Base-by-base conservation (phyloP, 23 red algal species). In the Cyanidium caldarium region DNA sequence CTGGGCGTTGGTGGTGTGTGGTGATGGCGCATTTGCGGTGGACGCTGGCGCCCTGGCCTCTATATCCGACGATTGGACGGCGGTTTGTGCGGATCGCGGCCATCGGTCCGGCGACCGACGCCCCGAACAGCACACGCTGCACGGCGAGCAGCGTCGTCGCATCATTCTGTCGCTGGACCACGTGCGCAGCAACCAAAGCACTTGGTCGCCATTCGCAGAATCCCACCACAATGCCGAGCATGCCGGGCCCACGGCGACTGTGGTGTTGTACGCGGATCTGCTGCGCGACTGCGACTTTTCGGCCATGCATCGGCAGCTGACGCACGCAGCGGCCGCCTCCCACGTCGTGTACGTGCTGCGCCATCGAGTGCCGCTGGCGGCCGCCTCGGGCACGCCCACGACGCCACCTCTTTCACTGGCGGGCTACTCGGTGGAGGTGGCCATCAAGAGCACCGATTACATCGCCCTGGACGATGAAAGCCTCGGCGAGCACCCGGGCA, bases 381-480 rank as follows among this genome's bases (percentile, higher is more conserved):
- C 51, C 10, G 13, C 7, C 13, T 21, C 21, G 19, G 19, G 7
- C 13, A 12, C 10, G 5, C n/a, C 19, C 13, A 28, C 51, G 23
- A 61, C 51, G 51, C 16, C 7, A 13, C 15, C 31, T n/a, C 38
- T 75, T 34, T 56, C 46, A 19, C 66, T 94, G 37, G 75, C 80
- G 46, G 69, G 73, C 58, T 94, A 86, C 45, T 40, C 65, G 38
- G 75, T 82, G 30, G 46, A 81, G 17, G 68, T 78, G 34, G 71
- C 78, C 1, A 38, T 94, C 30, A 85, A 82, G 37, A 94, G 75
- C 46, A 85, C 87, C 34, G 87, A 94, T 46, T 94, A 86, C 45
- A 72, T 66, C 12, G 87, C 84, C 33, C 41, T 82, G 19, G 87
- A 94, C 67, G 76, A 87, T 42, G 61, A 57, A 20, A 44, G 68